Conservation (phyloP, 108 stramenopile genomes). For the Pseudonitzschia delicatissima region DNA sequence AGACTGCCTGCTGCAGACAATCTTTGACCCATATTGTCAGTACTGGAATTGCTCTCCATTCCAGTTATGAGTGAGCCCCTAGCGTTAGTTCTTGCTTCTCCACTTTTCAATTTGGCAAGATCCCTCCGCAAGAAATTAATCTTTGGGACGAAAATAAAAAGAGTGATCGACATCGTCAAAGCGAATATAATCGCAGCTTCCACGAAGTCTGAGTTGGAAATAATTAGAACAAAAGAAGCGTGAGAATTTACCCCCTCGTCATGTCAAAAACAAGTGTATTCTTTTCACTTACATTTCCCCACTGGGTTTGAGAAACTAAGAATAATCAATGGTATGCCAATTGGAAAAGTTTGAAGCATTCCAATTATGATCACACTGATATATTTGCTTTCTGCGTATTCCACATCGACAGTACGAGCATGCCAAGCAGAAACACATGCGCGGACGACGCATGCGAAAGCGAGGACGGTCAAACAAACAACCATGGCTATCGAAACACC, state of each 20-base stretch:
- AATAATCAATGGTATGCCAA: conserved; percentile 40
- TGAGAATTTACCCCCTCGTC: too few species aligned
- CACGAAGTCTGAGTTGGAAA: background rate
- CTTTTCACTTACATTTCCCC: background rate
- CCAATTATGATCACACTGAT: conserved; percentile 35
- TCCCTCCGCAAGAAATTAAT: background rate
- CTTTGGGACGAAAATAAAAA: conserved; percentile 29
- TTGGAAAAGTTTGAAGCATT: conserved; percentile 39
- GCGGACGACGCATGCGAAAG: conserved; percentile 25
- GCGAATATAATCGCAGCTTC: conserved; percentile 11
- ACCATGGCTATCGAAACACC: background rate
- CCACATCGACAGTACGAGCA: conserved; percentile 30
- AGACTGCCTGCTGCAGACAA: too few species aligned
- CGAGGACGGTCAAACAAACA: conserved; percentile 21
- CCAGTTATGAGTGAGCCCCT: too few species aligned
- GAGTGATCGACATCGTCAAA: conserved; percentile 9
- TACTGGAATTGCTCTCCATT: too few species aligned
- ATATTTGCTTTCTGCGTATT: conserved; percentile 38
- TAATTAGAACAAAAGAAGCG: background rate
- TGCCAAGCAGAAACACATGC: conserved; percentile 29
- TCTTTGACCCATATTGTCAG: too few species aligned
- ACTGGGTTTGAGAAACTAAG: conserved; percentile 23
- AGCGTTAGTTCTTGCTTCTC: too few species aligned
- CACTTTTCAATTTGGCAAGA: too few species aligned
- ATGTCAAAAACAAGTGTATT: background rate